A percentile compares a stretch with the other conserved stretches of the same genome.
Evolutionary conservation across 2,329 filamentous ascomycete genomes (phyloP).

Genomic region (Diplodia seriata): DNA sequence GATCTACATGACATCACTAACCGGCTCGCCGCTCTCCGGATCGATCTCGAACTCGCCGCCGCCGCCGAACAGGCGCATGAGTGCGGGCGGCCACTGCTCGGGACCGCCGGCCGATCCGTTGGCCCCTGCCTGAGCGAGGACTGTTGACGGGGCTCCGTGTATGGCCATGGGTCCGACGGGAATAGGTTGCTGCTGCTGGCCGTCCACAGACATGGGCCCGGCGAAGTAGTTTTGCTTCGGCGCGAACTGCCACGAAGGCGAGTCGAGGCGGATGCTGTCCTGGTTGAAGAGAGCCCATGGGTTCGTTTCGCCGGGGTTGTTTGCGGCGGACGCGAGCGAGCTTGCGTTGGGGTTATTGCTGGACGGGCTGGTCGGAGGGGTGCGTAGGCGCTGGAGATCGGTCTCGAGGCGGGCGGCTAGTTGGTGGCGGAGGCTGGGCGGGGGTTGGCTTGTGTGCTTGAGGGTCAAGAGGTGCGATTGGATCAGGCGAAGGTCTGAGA

Average conservation of each 20-base stretch:
- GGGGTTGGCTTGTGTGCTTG: conserved; percentile 34
- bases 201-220: conserved; percentile 17
- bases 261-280: conserved; percentile 33
- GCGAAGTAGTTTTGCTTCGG: conserved; percentile 26
- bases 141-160: neutral
- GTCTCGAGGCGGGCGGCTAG: conserved; percentile 34
- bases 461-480: conserved; percentile 34
- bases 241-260: conserved; percentile 27
- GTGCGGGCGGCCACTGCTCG: conserved; percentile 29
- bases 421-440: conserved; percentile 35
- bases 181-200: neutral
- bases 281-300: conserved; percentile 35
- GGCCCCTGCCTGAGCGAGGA: conserved; percentile 1
- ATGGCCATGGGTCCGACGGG: conserved; percentile 4
- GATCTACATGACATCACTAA: conserved; percentile 15
- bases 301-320: conserved; percentile 27
- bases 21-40: conserved; percentile 22
- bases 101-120: conserved; percentile 12
- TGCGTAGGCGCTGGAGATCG: conserved; percentile 33
- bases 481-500: conserved; percentile 33
- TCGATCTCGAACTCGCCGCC: conserved; percentile 24
- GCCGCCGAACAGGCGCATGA: conserved; percentile 27
- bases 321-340: neutral
- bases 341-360: conserved; percentile 11
- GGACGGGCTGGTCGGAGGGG: conserved; percentile 30